Evolutionary conservation across 1,284 basidiomycete species (phyloP), one percentile per base, ranked within the genome.

Genomic region (Tylopilus microsporus): DNA sequence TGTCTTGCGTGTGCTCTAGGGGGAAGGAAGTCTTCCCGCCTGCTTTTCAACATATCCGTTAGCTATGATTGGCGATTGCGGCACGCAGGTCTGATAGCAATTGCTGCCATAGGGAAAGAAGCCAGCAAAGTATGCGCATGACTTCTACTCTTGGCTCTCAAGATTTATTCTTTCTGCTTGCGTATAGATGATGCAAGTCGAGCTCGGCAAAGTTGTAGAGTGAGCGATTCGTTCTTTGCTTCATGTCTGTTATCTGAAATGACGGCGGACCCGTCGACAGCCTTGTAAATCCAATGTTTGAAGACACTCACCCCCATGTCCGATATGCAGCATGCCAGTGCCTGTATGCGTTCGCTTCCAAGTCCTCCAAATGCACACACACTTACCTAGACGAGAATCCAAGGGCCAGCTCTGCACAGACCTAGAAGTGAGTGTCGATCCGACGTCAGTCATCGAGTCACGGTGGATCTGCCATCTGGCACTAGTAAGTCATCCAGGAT

Each of bases 311-410:
- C 74, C 90, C 91, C 1, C 79, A 92, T 3, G 91, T 94, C 2
- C 80, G 91, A 34, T 89, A 86, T 68, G 91, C 89, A 2, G 90
- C 92, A 46, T 90, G 91, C 71, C 91, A 93, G 74, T 92, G 91
- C 78, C 78, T 94, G 89, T 91, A 76, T 53, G 58, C 19, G 16
- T 56, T 49, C 21, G 53, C 42, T 49, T 25, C 25, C 25, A 4
- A 25, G 25, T 55, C 49, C 58, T 59, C 30, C 18, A 25, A 25
- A 39, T 30, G 13, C 42, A 11, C 32, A 16, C n/a, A 49, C n/a
- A n/a, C 46, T 63, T 49, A 65, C 34, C 13, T 32, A 55, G 36
- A 46, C 3, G n/a, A 53, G 19, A 34, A 46, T 56, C 8, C 65
- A 90, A 87, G 53, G 89, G 91, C 0, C 89, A 92, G 66, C 75